Evolutionary conservation across 2,329 filamentous ascomycete species (phyloP), one percentile per base, ranked within the genome.

Genomic region (Colletotrichum orchidophilum): DNA sequence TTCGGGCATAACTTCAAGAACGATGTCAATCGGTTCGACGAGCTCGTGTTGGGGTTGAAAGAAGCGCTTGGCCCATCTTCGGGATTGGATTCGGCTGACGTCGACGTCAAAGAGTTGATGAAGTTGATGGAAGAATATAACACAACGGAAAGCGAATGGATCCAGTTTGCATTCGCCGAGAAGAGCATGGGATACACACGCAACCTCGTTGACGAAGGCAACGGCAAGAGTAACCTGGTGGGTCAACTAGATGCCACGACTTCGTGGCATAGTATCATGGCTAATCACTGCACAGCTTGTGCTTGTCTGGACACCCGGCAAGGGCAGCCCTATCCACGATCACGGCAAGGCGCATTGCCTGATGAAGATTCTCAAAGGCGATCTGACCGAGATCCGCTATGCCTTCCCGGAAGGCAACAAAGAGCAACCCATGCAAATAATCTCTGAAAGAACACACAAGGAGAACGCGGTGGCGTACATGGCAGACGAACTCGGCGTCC

Each of bases 171-270:
- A 31, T 88, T 96, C 75, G 87, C 87, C n/a, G 92, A 97, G 77
- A 75, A 83, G 21, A 90, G 86, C 73, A 87, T 91, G 76, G 88
- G 88, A 1, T 98, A 97, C 80, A 97, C 95, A 13, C 86, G 95
- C 66, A 97, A 97, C 78, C 87, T 97, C 4, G 94, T 98, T 54
- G 94, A 97, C 77, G 92, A 95, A 78, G 94, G 95, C 3, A 97
- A 97, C 76, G 94, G 83, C 70, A 94, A 93, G 81, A 91, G 90
- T 77, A 94, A 94, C 76, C 80, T 94, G 79, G 91, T 93, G 82
- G 78, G 88, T 81, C 54, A 9, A 71, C 57, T 13, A 18, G 42
- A 66, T 9, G 54, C 68, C 57, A 72, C 71, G 52, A 72, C 64
- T 70, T 73, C 73, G 79, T 82, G 73, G 82, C 76, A 58, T 71